Conservation (phyloP, 352 stramenopile genomes). For the Globisporangium rhizosaccharum region DNA sequence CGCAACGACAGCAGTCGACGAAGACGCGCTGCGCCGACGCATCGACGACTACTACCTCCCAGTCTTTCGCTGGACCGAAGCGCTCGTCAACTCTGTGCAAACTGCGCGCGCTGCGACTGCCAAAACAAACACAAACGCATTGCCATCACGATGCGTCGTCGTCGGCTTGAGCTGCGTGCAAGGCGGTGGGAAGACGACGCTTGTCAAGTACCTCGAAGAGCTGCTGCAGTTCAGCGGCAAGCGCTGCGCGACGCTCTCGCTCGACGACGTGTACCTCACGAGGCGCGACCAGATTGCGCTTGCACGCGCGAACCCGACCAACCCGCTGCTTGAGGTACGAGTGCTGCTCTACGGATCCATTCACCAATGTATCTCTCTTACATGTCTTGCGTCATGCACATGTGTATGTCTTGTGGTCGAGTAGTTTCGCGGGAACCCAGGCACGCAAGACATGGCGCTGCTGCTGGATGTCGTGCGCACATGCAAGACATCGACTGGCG, state of each 20-base stretch:
- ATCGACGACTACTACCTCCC: conserved; percentile 77
- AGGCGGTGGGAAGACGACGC: conserved; percentile 81
- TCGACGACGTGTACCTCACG: conserved; percentile 83
- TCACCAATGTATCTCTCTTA: too few relatives aligned
- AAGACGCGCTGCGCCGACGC: conserved; percentile 33
- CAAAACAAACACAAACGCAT: neutral
- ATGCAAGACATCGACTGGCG: conserved; percentile 36
- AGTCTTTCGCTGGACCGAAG: conserved; percentile 67
- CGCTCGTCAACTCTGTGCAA: conserved; percentile 35
- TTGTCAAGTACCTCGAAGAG: conserved; percentile 64
- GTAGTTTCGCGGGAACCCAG: conserved; percentile 77
- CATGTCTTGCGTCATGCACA: neutral
- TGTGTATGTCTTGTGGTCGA: neutral
- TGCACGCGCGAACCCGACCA: conserved; percentile 46
- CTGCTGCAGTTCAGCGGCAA: conserved; percentile 46
- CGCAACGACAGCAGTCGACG: conserved; percentile 22
- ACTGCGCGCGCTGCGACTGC: neutral
- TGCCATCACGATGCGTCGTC: conserved; percentile 39
- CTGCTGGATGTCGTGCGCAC: conserved; percentile 52
- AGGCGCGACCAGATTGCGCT: conserved; percentile 58
- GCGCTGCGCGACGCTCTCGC: conserved; percentile 66
- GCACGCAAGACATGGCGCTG: conserved; percentile 74
- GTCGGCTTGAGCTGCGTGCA: conserved; percentile 81
- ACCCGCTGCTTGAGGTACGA: conserved; percentile 72
- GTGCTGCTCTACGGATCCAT: too few relatives aligned